Evolutionary conservation across 176 grass and related monocot genomes (phyloP).

Genomic region (Pharus latifolius): DNA sequence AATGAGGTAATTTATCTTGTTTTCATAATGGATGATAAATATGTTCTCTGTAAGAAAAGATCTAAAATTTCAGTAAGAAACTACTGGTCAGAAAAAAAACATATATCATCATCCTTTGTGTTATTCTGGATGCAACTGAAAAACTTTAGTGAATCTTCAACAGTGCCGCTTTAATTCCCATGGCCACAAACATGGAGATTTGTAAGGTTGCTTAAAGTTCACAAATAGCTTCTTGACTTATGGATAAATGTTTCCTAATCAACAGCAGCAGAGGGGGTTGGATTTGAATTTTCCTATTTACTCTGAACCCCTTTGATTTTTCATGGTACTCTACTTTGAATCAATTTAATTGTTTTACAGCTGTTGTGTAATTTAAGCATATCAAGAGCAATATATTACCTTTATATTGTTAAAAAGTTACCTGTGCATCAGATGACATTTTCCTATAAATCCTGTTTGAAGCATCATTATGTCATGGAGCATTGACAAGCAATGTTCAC

Average conservation of each 20-base stretch:
- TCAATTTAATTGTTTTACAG: background rate
- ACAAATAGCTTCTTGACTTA: constrained; percentile 5
- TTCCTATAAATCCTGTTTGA: background rate
- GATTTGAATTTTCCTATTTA: background rate
- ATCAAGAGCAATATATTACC: background rate
- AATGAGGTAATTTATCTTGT: constrained; percentile 54
- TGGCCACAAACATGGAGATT: background rate
- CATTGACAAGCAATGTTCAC: background rate
- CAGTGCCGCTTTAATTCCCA: background rate
- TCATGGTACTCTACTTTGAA: background rate
- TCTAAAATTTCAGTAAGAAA: background rate
- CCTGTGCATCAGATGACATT: background rate
- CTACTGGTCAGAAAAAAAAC: background rate
- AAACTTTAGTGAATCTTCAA: constrained; percentile 1
- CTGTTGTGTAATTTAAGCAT: background rate
- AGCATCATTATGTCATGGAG: background rate
- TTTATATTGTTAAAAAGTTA: background rate
- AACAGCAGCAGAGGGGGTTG: background rate
- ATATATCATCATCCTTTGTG: background rate
- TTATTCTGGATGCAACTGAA: background rate
- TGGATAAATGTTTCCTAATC: constrained; percentile 5
- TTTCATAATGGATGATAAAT: background rate
- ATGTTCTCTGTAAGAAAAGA: background rate
- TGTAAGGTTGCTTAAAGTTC: background rate
- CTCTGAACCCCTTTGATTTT: background rate